Base-by-base conservation (phyloP, 2,329 filamentous ascomycete species). In the Achaetomium macrosporum region DNA sequence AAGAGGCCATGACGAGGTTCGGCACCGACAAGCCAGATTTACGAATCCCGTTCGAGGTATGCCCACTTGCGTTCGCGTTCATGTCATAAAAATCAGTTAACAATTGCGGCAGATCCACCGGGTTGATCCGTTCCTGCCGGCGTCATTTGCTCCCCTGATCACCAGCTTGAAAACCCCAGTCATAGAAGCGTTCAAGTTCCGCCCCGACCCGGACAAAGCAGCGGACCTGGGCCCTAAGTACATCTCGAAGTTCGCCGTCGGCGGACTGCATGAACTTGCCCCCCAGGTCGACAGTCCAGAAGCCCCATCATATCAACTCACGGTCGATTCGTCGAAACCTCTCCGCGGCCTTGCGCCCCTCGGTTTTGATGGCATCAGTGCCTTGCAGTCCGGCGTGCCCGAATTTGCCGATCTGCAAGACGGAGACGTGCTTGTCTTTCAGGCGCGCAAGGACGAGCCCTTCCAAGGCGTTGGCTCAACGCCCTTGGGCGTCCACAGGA, bases 11-110 rank as follows among this genome's bases (percentile, higher is more conserved):
- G 84, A 72, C 78, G 1, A 74, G 71, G 2, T 95, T 91, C 64
- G 93, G 93, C 11, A 87, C 83, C 5, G 93, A 99, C 69, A 99
- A 99, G 68, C 93, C 93, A 4, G 93, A 99, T 65, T 72, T 92
- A 10, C 82, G 93, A 16, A 85, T 91, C 36, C 79, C 81, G 1
- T 84, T 83, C 25, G 71, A 80, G 63, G 84, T 88, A 66, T 48
- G 74, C 5, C 2, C 6, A 12, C 7, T 2, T 19, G 30, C 19
- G 6, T 5, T 40, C 1, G 1, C 15, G 25, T n/a, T 37, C 13
- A 15, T 8, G 35, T 37, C 13, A 9, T 5, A 3, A 19, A 11
- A 12, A 56, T 61, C 16, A 11, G 20, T 33, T 5, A 16, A 19
- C 59, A 52, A 51, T 36, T 12, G 36, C 25, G 13, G 5, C 65